phyloP scores from a whole-genome alignment of 768 basidiomycete genomes.

The Fistulinella prunicolor region DNA sequence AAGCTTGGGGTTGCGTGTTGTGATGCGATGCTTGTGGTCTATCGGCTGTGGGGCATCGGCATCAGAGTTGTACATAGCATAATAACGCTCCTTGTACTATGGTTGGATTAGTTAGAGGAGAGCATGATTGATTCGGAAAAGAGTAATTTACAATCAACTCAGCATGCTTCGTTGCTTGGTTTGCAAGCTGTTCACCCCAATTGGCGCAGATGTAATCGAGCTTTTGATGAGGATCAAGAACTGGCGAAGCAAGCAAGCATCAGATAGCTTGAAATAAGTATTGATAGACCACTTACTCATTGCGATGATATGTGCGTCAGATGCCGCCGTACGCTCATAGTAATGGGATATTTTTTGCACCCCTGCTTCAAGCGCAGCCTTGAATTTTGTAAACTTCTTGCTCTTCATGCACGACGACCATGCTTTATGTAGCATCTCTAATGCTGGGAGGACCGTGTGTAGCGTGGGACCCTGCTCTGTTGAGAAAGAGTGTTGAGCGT shows the following conservation, averaged over 20 bases:
- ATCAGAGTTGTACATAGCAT: no score
- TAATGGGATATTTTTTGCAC: slow-evolving; percentile 1
- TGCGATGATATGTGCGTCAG: slow-evolving; percentile 1
- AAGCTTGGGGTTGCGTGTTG: slow-evolving; percentile 5
- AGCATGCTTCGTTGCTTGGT: not conserved
- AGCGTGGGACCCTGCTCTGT: no score
- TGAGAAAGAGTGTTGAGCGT: no score
- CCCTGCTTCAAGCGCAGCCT: not conserved
- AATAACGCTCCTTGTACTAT: no score
- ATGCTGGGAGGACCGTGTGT: no score
- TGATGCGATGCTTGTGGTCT: not conserved
- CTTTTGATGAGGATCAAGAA: slow-evolving; percentile 6
- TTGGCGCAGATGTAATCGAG: slow-evolving; percentile 4
- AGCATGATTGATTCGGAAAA: no score
- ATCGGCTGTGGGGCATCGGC: not conserved
- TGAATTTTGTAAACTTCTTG: slow-evolving; percentile 1
- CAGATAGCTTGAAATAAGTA: not conserved
- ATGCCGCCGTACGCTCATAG: not conserved
- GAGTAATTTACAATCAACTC: not conserved
- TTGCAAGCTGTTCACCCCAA: slow-evolving; percentile 1
- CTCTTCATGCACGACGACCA: no score
- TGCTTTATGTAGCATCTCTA: no score
- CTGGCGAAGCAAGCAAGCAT: not conserved
- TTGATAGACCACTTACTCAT: slow-evolving; percentile 9
- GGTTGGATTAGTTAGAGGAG: no score